Percentiles rank a stretch among this genome's conserved stretches.
Evolutionary conservation across 2,329 filamentous ascomycete genomes (phyloP).

Genomic region (Ophiocordyceps sinensis): DNA sequence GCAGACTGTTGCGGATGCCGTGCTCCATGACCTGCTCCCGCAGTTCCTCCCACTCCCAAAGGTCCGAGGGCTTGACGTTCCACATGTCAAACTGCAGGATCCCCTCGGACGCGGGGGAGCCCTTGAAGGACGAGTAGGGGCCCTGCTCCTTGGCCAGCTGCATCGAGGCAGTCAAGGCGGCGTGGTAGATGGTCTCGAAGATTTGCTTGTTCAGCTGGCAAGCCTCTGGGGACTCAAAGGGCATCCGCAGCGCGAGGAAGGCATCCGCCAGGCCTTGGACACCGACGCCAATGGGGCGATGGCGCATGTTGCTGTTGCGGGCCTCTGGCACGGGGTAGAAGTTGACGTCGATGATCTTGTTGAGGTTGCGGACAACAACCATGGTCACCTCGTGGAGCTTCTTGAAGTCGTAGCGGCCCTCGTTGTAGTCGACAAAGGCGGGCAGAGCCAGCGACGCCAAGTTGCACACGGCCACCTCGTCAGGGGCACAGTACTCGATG

Average conservation of each 20-base stretch:
- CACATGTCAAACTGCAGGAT: constrained; percentile 99
- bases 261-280: constrained; percentile 96
- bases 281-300: constrained; percentile 89
- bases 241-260: constrained; percentile 91
- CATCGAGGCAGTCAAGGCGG: constrained; percentile 75
- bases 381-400: constrained; percentile 92
- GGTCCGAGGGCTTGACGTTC: constrained; percentile 80
- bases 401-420: constrained; percentile 83
- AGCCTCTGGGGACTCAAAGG: constrained; percentile 92
- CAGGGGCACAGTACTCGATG: constrained; percentile 89
- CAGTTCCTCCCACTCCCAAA: constrained; percentile 90
- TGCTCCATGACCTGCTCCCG: constrained; percentile 87
- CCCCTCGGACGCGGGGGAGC: constrained; percentile 86
- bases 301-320: constrained; percentile 90
- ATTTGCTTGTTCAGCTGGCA: constrained; percentile 93
- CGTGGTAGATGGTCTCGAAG: constrained; percentile 99
- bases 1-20: constrained; percentile 87
- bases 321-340: constrained; percentile 96
- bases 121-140: constrained; percentile 79
- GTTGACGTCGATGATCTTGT: constrained; percentile 97
- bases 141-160: constrained; percentile 74
- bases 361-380: constrained; percentile 87
- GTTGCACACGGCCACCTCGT: constrained; percentile 98
- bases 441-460: constrained; percentile 87
- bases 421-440: constrained; percentile 74